Conservation (phyloP, 306 rosid species). For the Lithocarpus polystachyus region DNA sequence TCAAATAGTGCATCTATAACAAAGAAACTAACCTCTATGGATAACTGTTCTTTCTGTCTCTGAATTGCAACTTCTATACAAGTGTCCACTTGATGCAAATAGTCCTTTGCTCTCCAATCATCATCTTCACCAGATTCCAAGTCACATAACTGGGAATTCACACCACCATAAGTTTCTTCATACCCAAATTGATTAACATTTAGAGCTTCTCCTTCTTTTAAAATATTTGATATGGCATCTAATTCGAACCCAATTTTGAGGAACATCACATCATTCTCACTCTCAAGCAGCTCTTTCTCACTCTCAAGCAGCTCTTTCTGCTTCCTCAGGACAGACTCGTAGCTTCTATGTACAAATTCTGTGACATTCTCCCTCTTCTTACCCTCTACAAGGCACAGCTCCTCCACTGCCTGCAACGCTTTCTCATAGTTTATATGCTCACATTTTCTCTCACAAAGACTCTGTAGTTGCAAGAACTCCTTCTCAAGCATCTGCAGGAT, state of each 20-base stretch:
- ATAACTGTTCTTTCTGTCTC: constrained; percentile 76
- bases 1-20: constrained; percentile 14
- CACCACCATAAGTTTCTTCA: constrained; percentile 62
- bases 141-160: constrained; percentile 71
- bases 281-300: constrained; percentile 65
- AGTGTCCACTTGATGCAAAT: constrained; percentile 71
- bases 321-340: constrained; percentile 66
- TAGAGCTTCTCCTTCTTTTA: constrained; percentile 79
- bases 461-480: constrained; percentile 73
- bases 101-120: constrained; percentile 81
- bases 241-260: constrained; percentile 51
- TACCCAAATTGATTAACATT: constrained; percentile 64
- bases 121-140: constrained; percentile 87
- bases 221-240: constrained; percentile 69
- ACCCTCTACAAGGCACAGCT: constrained; percentile 83
- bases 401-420: constrained; percentile 76
- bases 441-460: constrained; percentile 79
- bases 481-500: constrained; percentile 72
- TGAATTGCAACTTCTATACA: constrained; percentile 78
- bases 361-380: constrained; percentile 64
- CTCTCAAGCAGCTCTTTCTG: constrained; percentile 74
- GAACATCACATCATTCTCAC: constrained; percentile 60
- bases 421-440: constrained; percentile 72
- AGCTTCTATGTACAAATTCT: constrained; percentile 66
- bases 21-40: constrained; percentile 68